Percentiles rank a stretch among this genome's conserved stretches.
phyloP scores from a whole-genome alignment of 2,329 filamentous ascomycete species.

The Epichloe coenophiala region DNA sequence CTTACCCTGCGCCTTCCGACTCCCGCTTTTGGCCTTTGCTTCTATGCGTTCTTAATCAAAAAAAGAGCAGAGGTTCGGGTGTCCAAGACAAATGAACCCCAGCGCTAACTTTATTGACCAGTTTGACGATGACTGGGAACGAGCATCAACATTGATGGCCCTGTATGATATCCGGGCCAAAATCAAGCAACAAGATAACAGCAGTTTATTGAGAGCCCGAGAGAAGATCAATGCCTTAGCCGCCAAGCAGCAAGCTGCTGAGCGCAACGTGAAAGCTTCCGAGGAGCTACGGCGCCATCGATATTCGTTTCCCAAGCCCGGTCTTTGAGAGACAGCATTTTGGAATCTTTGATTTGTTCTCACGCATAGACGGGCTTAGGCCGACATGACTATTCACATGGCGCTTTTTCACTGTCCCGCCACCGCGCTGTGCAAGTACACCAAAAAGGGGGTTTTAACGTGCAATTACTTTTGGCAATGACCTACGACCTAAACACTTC shows the following conservation, averaged over 20 bases:
- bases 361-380: constrained; percentile 2
- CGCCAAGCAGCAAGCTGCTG: constrained; percentile 34
- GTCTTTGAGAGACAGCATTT: constrained; percentile 12
- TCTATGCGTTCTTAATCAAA: not conserved
- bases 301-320: constrained; percentile 27
- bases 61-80: not conserved
- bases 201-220: constrained; percentile 42
- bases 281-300: constrained; percentile 27
- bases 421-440: not conserved
- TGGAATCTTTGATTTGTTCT: not conserved
- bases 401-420: not conserved
- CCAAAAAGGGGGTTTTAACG: not conserved
- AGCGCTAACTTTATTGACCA: constrained; percentile 9
- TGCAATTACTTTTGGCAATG: constrained; percentile 1
- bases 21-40: not conserved
- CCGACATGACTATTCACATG: not conserved
- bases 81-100: not conserved
- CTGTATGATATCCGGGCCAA: constrained; percentile 51
- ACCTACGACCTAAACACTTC: constrained; percentile 3
- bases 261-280: constrained; percentile 29
- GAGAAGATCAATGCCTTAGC: constrained; percentile 48
- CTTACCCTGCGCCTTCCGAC: not conserved
- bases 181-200: constrained; percentile 49
- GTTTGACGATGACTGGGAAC: constrained; percentile 43
- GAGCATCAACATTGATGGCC: constrained; percentile 44